These are phyloP conservation scores for Peronospora tabacina DNA, from an alignment of 352 stramenopile genomes.

Conservation along the genomic window DNA sequence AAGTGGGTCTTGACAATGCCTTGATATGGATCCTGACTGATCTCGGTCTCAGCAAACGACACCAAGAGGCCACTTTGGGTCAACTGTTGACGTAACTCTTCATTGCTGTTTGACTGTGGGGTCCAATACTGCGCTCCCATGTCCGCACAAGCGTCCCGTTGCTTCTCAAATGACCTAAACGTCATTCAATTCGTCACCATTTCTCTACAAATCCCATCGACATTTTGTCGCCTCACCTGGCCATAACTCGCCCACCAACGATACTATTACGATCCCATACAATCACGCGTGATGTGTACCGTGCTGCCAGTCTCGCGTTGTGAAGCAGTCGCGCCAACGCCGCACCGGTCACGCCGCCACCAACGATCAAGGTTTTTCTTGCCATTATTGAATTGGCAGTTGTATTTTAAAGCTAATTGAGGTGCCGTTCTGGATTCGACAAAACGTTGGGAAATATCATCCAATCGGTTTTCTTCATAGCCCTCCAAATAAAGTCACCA, in stretches of 20 bases:
- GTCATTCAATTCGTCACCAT: conserved; percentile 8
- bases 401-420: conserved; percentile 13
- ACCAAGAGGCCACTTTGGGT: conserved; percentile 29
- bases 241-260: conserved; percentile 55
- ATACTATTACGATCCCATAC: conserved; percentile 75
- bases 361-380: conserved; percentile 49
- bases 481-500: conserved; percentile 29
- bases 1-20: conserved; percentile 29
- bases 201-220: not conserved
- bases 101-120: conserved; percentile 36
- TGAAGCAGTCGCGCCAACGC: conserved; percentile 45
- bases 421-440: conserved; percentile 12
- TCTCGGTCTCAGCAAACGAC: conserved; percentile 39
- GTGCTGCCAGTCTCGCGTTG: conserved; percentile 31
- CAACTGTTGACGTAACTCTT: conserved; percentile 40
- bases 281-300: conserved; percentile 31
- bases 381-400: conserved; percentile 20
- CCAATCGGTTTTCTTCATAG: conserved; percentile 5
- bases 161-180: conserved; percentile 45
- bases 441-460: conserved; percentile 4
- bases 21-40: conserved; percentile 41
- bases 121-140: conserved; percentile 69
- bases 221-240: conserved; percentile 24
- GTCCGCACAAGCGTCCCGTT: conserved; percentile 49
- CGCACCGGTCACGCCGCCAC: conserved; percentile 54